Percentiles rank a stretch among this genome's conserved stretches.
These are phyloP conservation scores for Aspergillus intermedius DNA, from an alignment of 2,329 filamentous ascomycete genomes.

Conservation along the genomic window DNA sequence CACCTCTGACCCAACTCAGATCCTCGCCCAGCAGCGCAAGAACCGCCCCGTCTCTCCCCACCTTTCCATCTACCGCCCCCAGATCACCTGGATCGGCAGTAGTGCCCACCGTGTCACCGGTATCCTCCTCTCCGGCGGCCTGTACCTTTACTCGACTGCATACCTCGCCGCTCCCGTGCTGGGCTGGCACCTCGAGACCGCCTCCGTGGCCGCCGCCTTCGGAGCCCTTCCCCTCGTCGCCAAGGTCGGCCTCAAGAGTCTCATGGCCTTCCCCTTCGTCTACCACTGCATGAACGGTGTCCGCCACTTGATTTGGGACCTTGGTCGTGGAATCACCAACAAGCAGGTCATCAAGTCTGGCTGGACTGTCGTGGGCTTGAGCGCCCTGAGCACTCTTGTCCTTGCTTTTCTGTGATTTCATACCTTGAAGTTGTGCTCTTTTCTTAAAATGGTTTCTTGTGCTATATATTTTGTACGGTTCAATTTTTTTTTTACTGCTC, in stretches of 20 bases:
- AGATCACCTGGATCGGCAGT: conserved; percentile 77
- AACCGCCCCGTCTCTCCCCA: conserved; percentile 79
- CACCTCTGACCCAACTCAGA: conserved; percentile 34
- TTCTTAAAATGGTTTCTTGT: conserved; percentile 18
- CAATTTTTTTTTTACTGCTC: conserved; percentile 15
- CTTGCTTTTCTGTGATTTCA: conserved; percentile 41
- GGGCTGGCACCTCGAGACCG: conserved; percentile 63
- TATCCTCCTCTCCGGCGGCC: conserved; percentile 58
- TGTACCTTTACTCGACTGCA: conserved; percentile 73
- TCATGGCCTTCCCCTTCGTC: conserved; percentile 58
- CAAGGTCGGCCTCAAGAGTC: conserved; percentile 55
- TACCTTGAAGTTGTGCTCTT: conserved; percentile 26
- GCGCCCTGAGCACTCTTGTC: conserved; percentile 42
- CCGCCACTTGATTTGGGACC: conserved; percentile 66
- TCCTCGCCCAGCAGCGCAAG: conserved; percentile 76
- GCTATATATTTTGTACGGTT: conserved; percentile 19
- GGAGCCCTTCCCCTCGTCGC: conserved; percentile 53
- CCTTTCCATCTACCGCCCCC: conserved; percentile 74
- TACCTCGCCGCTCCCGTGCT: conserved; percentile 75
- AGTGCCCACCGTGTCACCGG: conserved; percentile 82
- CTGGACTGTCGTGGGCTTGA: conserved; percentile 56
- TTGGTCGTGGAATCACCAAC: conserved; percentile 57
- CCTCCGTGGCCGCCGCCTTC: conserved; percentile 58
- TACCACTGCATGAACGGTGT: conserved; percentile 65
- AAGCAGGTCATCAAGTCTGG: conserved; percentile 59